Percentiles rank a stretch among this genome's conserved stretches.
phyloP scores from a whole-genome alignment of 192 early-diverging fungal genomes.

The Funneliformis geosporum region DNA sequence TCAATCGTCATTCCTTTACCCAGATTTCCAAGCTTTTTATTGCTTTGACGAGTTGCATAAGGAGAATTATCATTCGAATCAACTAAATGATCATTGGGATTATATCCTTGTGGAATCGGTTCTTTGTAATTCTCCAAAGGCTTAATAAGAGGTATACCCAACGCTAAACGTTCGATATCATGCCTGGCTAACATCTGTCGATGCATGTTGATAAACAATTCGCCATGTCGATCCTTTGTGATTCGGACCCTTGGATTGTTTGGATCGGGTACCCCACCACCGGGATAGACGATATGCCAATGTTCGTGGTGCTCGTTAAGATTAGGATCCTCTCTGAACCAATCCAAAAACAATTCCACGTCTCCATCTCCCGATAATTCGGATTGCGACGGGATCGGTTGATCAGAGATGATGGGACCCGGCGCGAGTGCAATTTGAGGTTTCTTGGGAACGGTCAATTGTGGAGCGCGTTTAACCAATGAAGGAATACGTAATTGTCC shows the following conservation, averaged over 20 bases:
- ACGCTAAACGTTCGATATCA: background rate
- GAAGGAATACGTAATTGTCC: background rate
- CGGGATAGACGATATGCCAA: slow-evolving; percentile 1
- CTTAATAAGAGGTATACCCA: background rate
- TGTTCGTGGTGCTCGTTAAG: slow-evolving; percentile 11
- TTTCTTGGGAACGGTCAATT: background rate
- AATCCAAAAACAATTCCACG: background rate
- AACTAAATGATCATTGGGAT: background rate
- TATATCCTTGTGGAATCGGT: background rate
- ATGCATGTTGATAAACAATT: slow-evolving; percentile 1
- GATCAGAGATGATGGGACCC: background rate
- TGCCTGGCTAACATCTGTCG: slow-evolving; percentile 10
- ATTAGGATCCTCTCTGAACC: slow-evolving; percentile 6
- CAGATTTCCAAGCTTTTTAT: background rate
- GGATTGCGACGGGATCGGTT: too few species aligned
- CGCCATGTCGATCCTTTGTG: slow-evolving; percentile 2
- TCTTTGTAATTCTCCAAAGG: background rate
- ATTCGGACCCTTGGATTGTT: background rate
- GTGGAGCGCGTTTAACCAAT: background rate
- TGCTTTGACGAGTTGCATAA: background rate
- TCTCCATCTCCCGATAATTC: background rate
- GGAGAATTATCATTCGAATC: background rate
- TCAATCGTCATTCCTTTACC: background rate
- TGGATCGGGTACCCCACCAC: background rate
- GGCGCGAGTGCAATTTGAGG: background rate